Conservation (phyloP, 169 alveolate genomes). For the Plasmodium knowlesi region DNA sequence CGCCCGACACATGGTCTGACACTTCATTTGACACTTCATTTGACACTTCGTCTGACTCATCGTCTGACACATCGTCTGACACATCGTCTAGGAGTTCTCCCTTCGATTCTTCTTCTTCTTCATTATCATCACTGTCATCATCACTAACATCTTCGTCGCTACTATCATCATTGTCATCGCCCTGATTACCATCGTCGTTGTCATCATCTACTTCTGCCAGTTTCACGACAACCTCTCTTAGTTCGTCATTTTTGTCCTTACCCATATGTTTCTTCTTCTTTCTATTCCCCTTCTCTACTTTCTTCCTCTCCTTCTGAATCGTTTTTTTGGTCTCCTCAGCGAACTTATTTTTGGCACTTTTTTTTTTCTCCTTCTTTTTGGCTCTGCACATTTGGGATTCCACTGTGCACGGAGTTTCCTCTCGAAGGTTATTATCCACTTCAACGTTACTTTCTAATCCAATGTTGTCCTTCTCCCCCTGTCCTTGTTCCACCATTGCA, state of each 20-base stretch:
- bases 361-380: conserved; percentile 12
- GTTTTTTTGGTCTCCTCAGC: conserved; percentile 36
- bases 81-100: not conserved
- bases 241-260: not conserved
- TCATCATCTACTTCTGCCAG: not conserved
- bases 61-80: not conserved
- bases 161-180: not conserved
- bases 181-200: not conserved
- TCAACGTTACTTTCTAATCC: too few relatives aligned
- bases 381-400: not conserved
- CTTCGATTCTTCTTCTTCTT: conserved; percentile 2
- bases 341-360: not conserved
- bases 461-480: not conserved
- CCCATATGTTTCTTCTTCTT: conserved; percentile 3
- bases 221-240: not conserved
- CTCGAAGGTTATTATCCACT: not conserved
- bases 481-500: not conserved
- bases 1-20: not conserved
- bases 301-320: conserved; percentile 41
- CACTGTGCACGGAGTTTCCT: not conserved
- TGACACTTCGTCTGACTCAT: not conserved
- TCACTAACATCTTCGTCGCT: not conserved
- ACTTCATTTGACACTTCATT: too few relatives aligned
- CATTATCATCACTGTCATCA: not conserved
- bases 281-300: not conserved